Conservation (phyloP, 2,329 filamentous ascomycete genomes). For the Calonectria henricotiae region DNA sequence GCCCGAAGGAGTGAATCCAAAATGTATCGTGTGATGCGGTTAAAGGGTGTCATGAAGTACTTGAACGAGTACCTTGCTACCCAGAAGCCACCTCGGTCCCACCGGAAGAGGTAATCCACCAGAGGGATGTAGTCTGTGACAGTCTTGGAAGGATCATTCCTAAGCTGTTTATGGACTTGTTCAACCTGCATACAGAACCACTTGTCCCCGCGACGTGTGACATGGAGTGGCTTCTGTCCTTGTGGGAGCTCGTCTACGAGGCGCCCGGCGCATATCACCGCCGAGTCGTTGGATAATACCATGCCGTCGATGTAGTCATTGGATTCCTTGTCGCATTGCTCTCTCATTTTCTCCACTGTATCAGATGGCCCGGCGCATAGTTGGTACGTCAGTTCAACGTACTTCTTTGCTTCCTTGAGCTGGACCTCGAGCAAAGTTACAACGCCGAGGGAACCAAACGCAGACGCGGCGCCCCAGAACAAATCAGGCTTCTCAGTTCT, state of each 20-base stretch:
- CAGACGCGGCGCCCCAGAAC: conserved; percentile 77
- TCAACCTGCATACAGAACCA: conserved; percentile 84
- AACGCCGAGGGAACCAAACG: conserved; percentile 78
- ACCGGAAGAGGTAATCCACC: conserved; percentile 79
- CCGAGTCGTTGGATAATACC: conserved; percentile 70
- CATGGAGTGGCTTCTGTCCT: conserved; percentile 59
- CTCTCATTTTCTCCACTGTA: conserved; percentile 63
- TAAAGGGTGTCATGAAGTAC: conserved; percentile 79
- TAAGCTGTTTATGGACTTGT: conserved; percentile 56
- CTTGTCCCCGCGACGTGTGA: conserved; percentile 74
- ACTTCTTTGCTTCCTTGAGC: conserved; percentile 69
- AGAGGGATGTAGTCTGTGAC: conserved; percentile 73
- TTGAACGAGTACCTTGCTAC: conserved; percentile 74
- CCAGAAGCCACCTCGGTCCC: conserved; percentile 81
- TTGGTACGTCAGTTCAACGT: conserved; percentile 73
- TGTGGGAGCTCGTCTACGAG: conserved; percentile 66
- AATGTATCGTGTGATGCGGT: conserved; percentile 73
- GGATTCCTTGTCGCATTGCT: conserved; percentile 58
- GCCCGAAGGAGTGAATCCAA: conserved; percentile 77
- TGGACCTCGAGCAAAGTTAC: conserved; percentile 76
- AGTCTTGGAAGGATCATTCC: conserved; percentile 42
- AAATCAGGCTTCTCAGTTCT: conserved; percentile 71
- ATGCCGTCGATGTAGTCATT: conserved; percentile 81
- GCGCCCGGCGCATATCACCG: conserved; percentile 75
- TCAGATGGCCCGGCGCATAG: conserved; percentile 61